Evolutionary conservation across 768 basidiomycete species (phyloP), one percentile per base, ranked within the genome.

Genomic region (Lentinus tigrinus): DNA sequence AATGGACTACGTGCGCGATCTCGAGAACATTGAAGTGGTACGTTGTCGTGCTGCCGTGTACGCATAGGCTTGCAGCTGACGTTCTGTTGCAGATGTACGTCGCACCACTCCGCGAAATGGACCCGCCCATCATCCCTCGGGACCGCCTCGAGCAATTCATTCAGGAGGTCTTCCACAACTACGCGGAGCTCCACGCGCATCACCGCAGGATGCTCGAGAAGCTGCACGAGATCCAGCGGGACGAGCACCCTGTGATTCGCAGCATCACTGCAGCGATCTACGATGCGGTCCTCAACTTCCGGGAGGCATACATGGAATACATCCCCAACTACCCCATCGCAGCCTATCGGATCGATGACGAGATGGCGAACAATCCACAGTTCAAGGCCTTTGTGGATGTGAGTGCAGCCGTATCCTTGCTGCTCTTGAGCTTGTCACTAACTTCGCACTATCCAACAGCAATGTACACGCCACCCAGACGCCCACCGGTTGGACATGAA

Each of bases 241-340:
- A 97, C 57, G 85, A 96, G 67, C 88, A 92, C 64, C 93, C 94
- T 0, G 69, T 78, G 43, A 87, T 99, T 56, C 80, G 79, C 47
- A 88, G 82, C 55, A 79, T 98, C 57, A 94, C 92, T 2, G 93
- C 92, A 27, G 79, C 93, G 0, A 79, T 97, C 58, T 85, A 93
- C 51, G 88, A 95, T 69, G 93, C 93, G 3, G 93, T 95, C 1
- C 79, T 97, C 59, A 93, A 95, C 63, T 98, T 96, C 80, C 83
- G 91, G 6, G 89, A 92, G 48, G 88, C 89, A 14, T 99, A 99
- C 72, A 85, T 95, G 79, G 90, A 93, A 60, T 98, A 97, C 65
- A 85, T 93, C 60, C 84, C 91, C n/a, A 88, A 95, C 74, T 92
- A 95, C 72, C 95, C 96, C 1, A 91, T 93, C 47, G 95, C 95